phyloP scores from a whole-genome alignment of 768 basidiomycete species.

The Pisolithus tinctorius region DNA sequence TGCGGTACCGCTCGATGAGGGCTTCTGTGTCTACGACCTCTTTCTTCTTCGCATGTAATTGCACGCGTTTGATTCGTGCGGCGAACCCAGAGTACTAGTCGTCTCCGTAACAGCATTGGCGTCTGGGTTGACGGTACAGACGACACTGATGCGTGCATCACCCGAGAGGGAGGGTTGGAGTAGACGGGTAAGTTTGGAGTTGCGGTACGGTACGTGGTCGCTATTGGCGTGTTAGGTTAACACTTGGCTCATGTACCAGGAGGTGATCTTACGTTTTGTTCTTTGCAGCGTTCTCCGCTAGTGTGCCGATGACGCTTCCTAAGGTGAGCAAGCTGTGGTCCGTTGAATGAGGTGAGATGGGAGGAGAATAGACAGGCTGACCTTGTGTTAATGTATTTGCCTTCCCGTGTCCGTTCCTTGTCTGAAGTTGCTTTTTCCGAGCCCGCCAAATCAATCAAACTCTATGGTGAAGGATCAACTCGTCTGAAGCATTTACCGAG shows the following conservation, averaged over 20 bases:
- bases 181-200: constrained; percentile 76
- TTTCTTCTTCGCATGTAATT: constrained; percentile 84
- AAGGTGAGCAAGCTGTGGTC: constrained; percentile 73
- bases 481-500: background rate
- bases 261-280: constrained; percentile 47
- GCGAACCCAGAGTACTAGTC: constrained; percentile 89
- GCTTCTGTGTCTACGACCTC: constrained; percentile 92
- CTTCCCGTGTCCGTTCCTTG: constrained; percentile 92
- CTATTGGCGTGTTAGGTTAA: constrained; percentile 24
- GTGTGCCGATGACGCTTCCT: constrained; percentile 85
- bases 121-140: constrained; percentile 93
- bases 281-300: constrained; percentile 81
- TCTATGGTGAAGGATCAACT: constrained; percentile 36
- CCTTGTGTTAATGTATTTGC: constrained; percentile 95
- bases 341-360: background rate
- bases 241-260: background rate
- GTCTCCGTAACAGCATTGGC: constrained; percentile 72
- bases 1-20: constrained; percentile 87
- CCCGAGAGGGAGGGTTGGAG: constrained; percentile 93
- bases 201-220: constrained; percentile 55
- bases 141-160: constrained; percentile 91
- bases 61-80: constrained; percentile 83
- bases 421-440: constrained; percentile 94
- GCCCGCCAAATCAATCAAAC: constrained; percentile 91
- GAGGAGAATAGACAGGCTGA: constrained; percentile 16